These are phyloP conservation scores for Aspergillus caelatus DNA, from an alignment of 2,329 filamentous ascomycete species.

Conservation along the genomic window DNA sequence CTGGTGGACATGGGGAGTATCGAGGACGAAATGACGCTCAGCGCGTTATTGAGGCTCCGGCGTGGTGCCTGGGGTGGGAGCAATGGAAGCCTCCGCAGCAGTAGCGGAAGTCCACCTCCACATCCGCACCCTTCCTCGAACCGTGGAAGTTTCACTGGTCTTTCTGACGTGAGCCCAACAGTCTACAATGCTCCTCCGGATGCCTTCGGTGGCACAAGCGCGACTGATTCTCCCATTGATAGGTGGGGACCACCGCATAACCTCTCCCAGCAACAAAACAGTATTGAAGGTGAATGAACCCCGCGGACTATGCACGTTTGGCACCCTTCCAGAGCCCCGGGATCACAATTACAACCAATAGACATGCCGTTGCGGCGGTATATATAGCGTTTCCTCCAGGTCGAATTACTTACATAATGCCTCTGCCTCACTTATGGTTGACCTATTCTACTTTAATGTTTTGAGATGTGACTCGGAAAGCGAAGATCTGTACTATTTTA, in stretches of 20 bases:
- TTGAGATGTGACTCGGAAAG: constrained; percentile 1
- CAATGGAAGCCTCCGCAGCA: constrained; percentile 69
- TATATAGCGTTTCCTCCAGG: neutral
- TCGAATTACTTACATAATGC: neutral
- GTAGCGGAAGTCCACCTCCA: constrained; percentile 46
- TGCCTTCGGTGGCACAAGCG: constrained; percentile 17
- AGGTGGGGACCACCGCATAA: constrained; percentile 12
- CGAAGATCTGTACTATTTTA: neutral
- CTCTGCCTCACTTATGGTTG: neutral
- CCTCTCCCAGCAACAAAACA: constrained; percentile 8
- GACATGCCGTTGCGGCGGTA: neutral
- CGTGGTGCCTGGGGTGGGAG: constrained; percentile 80
- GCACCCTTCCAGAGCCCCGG: neutral
- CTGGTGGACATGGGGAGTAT: constrained; percentile 64
- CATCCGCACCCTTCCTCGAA: constrained; percentile 36
- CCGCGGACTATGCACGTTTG: neutral
- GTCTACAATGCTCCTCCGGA: constrained; percentile 25
- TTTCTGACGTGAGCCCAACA: constrained; percentile 38
- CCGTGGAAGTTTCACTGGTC: constrained; percentile 37
- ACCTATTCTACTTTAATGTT: neutral
- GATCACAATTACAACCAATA: neutral
- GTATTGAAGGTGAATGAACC: neutral
- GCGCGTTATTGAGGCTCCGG: constrained; percentile 71
- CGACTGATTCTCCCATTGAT: constrained; percentile 22
- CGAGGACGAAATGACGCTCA: constrained; percentile 73